Percentiles rank a stretch among this genome's conserved stretches.
Evolutionary conservation across 148 eudicot species (phyloP).

Genomic region (Pharnaceum exiguum): DNA sequence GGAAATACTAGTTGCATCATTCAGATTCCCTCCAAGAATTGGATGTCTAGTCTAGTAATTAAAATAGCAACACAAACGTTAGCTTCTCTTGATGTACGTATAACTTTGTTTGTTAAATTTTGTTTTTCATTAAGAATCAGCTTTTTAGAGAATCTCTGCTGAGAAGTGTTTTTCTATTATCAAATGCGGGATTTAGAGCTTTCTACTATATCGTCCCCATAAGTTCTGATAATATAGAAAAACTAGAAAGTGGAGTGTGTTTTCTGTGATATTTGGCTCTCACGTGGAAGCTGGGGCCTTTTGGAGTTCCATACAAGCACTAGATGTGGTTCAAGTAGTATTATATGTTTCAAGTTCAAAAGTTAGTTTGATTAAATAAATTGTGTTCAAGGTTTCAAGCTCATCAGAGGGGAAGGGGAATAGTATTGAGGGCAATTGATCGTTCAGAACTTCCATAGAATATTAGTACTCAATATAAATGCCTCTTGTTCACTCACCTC

Average conservation of each 20-base stretch:
- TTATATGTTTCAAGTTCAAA: not conserved
- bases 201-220: constrained; percentile 21
- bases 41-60: constrained; percentile 16
- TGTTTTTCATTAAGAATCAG: constrained; percentile 20
- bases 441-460: not conserved
- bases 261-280: constrained; percentile 29
- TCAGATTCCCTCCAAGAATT: constrained; percentile 19
- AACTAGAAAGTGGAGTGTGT: constrained; percentile 12
- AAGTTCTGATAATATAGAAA: constrained; percentile 28
- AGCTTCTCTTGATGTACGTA: not conserved
- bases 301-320: constrained; percentile 18
- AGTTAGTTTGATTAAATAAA: not conserved
- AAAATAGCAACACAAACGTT: constrained; percentile 9
- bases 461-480: not conserved
- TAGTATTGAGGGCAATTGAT: not conserved
- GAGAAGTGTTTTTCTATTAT: constrained; percentile 19
- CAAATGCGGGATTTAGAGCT: constrained; percentile 17
- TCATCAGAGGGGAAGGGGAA: not conserved
- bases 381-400: not conserved
- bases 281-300: constrained; percentile 26
- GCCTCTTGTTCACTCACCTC: no score
- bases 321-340: constrained; percentile 2
- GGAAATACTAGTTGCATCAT: constrained; percentile 24
- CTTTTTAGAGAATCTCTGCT: constrained; percentile 18
- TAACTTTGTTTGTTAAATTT: constrained; percentile 6